Percentiles rank a stretch among this genome's conserved stretches.
Conservation (phyloP, 306 rosid species). For the Hylodesmum podocarpum region DNA sequence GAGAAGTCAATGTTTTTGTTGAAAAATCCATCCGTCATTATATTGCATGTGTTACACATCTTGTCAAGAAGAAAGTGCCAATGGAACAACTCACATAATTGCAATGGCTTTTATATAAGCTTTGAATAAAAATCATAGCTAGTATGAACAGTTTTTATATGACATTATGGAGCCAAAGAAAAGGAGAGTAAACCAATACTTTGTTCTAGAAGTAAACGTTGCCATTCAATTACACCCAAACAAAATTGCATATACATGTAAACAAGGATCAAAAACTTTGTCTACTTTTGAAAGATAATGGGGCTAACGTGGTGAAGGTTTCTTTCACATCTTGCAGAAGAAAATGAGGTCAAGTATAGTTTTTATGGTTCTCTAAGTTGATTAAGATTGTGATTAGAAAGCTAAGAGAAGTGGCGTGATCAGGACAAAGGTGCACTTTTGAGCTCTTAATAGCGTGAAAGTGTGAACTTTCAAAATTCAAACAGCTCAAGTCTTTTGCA, state of each 20-base stretch:
- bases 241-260: background rate
- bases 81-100: background rate
- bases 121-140: background rate
- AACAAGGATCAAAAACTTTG: slow-evolving; percentile 20
- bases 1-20: background rate
- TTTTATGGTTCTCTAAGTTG: background rate
- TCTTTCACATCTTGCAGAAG: background rate
- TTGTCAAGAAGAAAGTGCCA: background rate
- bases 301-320: background rate
- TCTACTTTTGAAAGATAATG: background rate
- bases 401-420: background rate
- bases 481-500: background rate
- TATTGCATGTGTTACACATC: background rate
- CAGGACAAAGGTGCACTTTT: slow-evolving; percentile 42
- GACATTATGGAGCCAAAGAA: background rate
- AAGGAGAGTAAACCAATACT: background rate
- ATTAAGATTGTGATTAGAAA: background rate
- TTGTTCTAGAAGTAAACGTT: background rate
- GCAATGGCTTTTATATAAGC: background rate
- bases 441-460: slow-evolving; percentile 1
- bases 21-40: background rate
- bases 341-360: background rate
- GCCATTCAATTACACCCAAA: background rate
- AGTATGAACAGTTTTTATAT: background rate
- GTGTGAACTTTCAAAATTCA: background rate